Evolutionary conservation across 345 rosid genomes (phyloP), one percentile per base, ranked within the genome.

Genomic region (Murraya paniculata): DNA sequence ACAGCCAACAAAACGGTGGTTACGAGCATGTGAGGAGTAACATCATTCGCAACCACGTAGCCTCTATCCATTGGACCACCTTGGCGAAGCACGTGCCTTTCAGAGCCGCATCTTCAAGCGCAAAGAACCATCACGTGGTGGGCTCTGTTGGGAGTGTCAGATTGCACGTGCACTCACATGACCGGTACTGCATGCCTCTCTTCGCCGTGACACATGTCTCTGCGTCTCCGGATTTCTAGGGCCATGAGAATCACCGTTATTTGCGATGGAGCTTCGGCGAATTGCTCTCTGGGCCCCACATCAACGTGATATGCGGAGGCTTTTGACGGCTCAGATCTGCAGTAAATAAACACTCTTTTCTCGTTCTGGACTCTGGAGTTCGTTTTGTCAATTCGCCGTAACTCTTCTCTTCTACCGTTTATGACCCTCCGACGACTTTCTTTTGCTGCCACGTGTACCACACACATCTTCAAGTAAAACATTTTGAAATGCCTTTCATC

Each of bases 101-200:
- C 56, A 25, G 55, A 58, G 5, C 31, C 1, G 67, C 7, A 16
- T n/a, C 39, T 27, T 10, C 74, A 35, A 5, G 77, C 27, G 6
- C 1, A 50, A 50, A 19, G 57, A 50, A 25, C 9, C 38, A 69
- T 62, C 90, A 88, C 90, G 84, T 90, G 89, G 91, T 79, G 88
- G 93, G 86, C 68, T 82, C 87, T 74, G 6, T 4, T 0, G 0
- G 33, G 10, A 27, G 76, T 76, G 89, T 85, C 88, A 83, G 87
- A 5, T 3, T 11, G 87, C 91, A 91, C 93, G 90, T 88, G 93
- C 88, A 65, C 35, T 83, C 97, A 91, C 94, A 86, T 93, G 96
- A 81, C 27, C 64, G 27, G 60, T 53, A 71, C 25, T 66, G 30
- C 28, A 19, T 56, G 73, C 66, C 21, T 8, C 22, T 36, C 4